Conservation (phyloP, 1,139 yeast genomes). For the Geotrichum fermentans region DNA sequence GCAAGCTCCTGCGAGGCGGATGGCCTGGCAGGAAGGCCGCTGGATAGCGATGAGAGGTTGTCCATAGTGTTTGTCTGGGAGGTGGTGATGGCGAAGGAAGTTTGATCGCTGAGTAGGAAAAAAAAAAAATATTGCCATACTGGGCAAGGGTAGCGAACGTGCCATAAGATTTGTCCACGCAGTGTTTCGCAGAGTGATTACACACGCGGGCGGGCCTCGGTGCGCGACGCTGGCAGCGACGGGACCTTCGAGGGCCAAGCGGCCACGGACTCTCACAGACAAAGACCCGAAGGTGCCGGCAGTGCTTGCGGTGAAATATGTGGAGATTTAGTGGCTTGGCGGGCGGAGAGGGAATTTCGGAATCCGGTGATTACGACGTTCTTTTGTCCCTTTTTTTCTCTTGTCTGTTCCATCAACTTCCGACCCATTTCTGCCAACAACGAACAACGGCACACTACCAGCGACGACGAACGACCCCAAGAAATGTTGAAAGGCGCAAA, state of each 20-base stretch:
- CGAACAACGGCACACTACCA: too few species aligned
- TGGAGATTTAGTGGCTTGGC: too few species aligned
- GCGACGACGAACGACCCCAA: neutral
- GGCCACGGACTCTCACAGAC: too few species aligned
- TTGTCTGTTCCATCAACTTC: neutral
- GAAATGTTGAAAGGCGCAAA: constrained; percentile 39
- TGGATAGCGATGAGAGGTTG: constrained; percentile 32
- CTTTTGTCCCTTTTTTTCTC: neutral
- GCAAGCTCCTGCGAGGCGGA: constrained; percentile 14
- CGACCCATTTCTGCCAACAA: constrained; percentile 17
- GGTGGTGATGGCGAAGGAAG: neutral
- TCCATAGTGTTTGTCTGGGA: constrained; percentile 25
- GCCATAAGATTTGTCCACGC: constrained; percentile 32
- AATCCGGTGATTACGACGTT: too few species aligned
- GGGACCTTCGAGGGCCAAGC: too few species aligned
- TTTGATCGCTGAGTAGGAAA: neutral
- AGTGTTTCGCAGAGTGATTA: constrained; percentile 22
- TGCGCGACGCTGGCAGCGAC: too few species aligned
- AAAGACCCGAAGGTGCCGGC: too few species aligned
- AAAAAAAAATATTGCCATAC: neutral
- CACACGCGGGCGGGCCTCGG: too few species aligned
- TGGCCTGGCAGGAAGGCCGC: too few species aligned
- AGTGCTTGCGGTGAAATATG: too few species aligned
- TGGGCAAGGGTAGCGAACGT: constrained; percentile 14
- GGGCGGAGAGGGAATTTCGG: too few species aligned